Conservation (phyloP, 352 stramenopile species). For the Globisporangium takayamanum region DNA sequence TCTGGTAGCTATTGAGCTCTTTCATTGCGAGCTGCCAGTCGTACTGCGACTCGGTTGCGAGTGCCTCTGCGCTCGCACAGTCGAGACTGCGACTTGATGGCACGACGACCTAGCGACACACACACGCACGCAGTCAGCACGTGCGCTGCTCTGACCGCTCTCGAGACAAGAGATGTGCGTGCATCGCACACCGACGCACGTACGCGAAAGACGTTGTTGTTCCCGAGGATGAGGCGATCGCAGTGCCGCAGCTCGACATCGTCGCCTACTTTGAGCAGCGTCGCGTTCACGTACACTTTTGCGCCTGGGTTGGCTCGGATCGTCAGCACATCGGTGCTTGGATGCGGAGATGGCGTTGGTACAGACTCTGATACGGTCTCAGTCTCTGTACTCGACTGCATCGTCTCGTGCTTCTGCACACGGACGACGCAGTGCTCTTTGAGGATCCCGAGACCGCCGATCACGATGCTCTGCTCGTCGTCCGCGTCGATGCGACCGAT, state of each 20-base stretch:
- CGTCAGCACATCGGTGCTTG: constrained; percentile 15
- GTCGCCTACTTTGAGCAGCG: constrained; percentile 29
- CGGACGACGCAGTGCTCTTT: constrained; percentile 64
- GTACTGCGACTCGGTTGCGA: constrained; percentile 42
- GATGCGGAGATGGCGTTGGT: not conserved
- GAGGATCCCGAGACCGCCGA: constrained; percentile 70
- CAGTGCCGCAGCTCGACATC: constrained; percentile 40
- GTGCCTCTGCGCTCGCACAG: constrained; percentile 18
- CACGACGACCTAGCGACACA: constrained; percentile 36
- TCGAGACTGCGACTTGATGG: constrained; percentile 23
- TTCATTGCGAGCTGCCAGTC: constrained; percentile 79
- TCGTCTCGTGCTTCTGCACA: too few species aligned
- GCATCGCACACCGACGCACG: not conserved
- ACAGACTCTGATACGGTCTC: not conserved
- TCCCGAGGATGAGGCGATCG: constrained; percentile 69
- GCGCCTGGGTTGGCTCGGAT: constrained; percentile 32
- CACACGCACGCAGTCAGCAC: not conserved
- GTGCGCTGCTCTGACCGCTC: not conserved
- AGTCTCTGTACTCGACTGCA: not conserved
- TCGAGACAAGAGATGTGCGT: not conserved
- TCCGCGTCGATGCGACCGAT: constrained; percentile 61
- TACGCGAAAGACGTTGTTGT: constrained; percentile 74
- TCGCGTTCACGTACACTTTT: constrained; percentile 73
- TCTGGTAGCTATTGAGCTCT: constrained; percentile 74
- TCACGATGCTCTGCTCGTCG: constrained; percentile 67